Conservation (phyloP, 768 basidiomycete species). For the Sutorius australiensis region DNA sequence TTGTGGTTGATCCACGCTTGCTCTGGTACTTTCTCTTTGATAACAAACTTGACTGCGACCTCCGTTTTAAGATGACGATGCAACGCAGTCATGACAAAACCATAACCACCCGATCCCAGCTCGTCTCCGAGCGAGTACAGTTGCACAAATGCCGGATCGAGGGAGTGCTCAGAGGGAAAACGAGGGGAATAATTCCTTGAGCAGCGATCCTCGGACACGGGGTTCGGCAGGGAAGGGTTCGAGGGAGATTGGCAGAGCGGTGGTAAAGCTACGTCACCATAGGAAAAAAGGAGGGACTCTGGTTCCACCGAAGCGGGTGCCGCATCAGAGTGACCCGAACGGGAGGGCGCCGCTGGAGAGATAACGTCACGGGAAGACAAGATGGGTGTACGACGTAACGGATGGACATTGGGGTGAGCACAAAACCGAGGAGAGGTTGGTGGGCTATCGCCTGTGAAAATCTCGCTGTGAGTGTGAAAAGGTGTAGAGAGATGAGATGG, state of each 20-base stretch:
- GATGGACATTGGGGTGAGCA: not conserved
- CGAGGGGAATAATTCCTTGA: slow-evolving; percentile 39
- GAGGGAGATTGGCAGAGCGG: slow-evolving; percentile 4
- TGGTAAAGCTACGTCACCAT: slow-evolving; percentile 2
- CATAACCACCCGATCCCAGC: slow-evolving; percentile 89
- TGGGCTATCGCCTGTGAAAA: not conserved
- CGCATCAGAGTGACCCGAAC: not conserved
- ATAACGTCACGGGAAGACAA: not conserved
- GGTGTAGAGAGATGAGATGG: not conserved
- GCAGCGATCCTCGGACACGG: slow-evolving; percentile 11
- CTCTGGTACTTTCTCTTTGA: slow-evolving; percentile 64
- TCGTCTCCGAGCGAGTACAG: slow-evolving; percentile 66
- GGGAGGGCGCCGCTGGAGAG: not conserved
- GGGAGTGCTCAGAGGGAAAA: slow-evolving; percentile 59
- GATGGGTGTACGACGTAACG: not conserved
- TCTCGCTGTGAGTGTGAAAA: not conserved
- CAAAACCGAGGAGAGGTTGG: not conserved
- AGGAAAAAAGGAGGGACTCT: slow-evolving; percentile 25
- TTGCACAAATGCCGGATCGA: slow-evolving; percentile 57
- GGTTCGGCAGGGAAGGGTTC: not conserved
- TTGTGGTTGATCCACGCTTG: slow-evolving; percentile 57
- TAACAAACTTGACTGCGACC: slow-evolving; percentile 94
- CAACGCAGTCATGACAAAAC: slow-evolving; percentile 87
- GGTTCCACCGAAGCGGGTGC: not conserved
- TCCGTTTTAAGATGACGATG: slow-evolving; percentile 57